Evolutionary conservation across 345 rosid species (phyloP), one percentile per base, ranked within the genome.

Genomic region (Microthlaspi erraticum): DNA sequence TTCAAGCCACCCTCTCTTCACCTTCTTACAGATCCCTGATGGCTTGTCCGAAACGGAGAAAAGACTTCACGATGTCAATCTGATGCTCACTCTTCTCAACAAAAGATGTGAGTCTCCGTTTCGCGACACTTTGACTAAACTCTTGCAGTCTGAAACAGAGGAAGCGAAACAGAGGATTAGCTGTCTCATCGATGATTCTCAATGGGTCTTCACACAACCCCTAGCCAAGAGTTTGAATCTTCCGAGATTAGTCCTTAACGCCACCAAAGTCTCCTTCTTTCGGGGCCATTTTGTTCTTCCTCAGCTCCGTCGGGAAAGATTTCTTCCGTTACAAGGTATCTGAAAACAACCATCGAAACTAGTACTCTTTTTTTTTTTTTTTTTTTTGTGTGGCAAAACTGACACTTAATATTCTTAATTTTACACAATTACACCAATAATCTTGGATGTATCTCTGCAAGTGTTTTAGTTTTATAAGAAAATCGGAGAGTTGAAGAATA

Each of bases 41-140:
- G 0, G 80, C 58, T 65, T 57, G 38, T 81, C 89, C 38, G 57
- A 29, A 60, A 64, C 77, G 1, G 67, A 74, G 32, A 34, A 81
- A 5, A 36, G 77, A 0, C 59, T 84, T 80, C 2, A 41, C 53
- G 16, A 8, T 33, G 1, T 66, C 33, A 74, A 46, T 1, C 63
- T 43, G 3, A 50, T 51, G 2, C 12, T 75, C 0, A 67, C 46
- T 5, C 60, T 46, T 38, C 70, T 76, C 1, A 70, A 76, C 66
- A 13, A 2, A 39, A 54, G 69, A 18, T 59, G 72, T 0, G 1
- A 0, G 7, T 39, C 86, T 16, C 76, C 71, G 37, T 33, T 53
- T n/a, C 6, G 78, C 4, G 64, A 41, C 1, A 66, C 49, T 10
- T 76, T 72, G 78, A 81, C 86, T 8, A 60, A 58, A 33, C 18